Percentiles rank a stretch among this genome's conserved stretches.
These are phyloP conservation scores for Diacronema lutheri DNA, from an alignment of 78 protist genomes.

Conservation along the genomic window DNA sequence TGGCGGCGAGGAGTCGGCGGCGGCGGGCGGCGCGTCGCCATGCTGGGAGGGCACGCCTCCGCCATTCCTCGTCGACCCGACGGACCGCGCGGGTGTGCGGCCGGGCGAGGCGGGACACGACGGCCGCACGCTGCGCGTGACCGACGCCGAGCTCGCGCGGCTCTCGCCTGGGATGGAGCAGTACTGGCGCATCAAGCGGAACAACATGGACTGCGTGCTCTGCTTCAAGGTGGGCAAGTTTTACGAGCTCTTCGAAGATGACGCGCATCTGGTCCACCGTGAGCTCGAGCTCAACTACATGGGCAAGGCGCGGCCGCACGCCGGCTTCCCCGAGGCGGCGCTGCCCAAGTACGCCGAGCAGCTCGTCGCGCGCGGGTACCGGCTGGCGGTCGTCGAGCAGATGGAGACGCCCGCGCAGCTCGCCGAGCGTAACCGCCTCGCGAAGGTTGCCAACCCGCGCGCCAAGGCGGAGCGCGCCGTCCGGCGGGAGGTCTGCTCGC, in stretches of 20 bases:
- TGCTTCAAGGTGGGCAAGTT: constrained; percentile 49
- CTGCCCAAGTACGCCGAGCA: constrained; percentile 21
- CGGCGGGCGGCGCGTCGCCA: too few species aligned
- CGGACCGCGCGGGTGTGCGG: too few species aligned
- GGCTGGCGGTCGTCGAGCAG: constrained; percentile 32
- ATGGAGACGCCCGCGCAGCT: constrained; percentile 32
- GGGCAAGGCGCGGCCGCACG: constrained; percentile 12
- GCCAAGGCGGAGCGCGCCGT: not conserved
- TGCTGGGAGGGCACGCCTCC: too few species aligned
- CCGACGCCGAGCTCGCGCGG: not conserved
- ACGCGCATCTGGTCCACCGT: constrained; percentile 27
- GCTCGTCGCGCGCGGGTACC: constrained; percentile 25
- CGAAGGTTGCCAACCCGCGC: not conserved
- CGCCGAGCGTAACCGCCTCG: not conserved
- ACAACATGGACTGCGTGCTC: constrained; percentile 6
- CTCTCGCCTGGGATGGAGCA: not conserved
- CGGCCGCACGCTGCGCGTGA: too few species aligned
- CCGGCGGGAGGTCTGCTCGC: not conserved
- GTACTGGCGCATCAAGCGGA: constrained; percentile 28
- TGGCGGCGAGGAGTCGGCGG: too few species aligned
- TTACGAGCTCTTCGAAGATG: constrained; percentile 48
- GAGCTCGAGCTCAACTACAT: constrained; percentile 35
- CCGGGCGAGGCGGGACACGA: too few species aligned
- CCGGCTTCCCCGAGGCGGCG: constrained; percentile 39
- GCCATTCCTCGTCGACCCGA: too few species aligned